Evolutionary conservation across 176 grass and related monocot genomes (phyloP).

Genomic region (Neostapfia colusana): DNA sequence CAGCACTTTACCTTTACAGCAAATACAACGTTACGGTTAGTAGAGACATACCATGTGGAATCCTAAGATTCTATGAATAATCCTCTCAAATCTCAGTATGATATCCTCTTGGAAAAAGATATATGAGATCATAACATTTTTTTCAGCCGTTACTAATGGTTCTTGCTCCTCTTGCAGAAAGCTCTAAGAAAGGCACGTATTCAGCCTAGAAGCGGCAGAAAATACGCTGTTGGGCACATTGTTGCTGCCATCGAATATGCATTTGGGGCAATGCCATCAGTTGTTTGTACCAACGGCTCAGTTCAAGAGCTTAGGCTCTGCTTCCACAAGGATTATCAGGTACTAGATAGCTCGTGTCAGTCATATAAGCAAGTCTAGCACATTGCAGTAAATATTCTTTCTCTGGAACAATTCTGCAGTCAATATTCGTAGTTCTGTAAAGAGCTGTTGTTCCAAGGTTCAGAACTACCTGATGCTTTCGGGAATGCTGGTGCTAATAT

Average conservation of each 20-base stretch:
- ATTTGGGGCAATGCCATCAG: constrained; percentile 48
- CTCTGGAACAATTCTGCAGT: neutral
- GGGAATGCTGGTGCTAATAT: neutral
- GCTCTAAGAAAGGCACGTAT: constrained; percentile 38
- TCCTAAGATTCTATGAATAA: neutral
- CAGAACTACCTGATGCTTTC: neutral
- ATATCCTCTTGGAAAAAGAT: neutral
- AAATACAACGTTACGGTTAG: constrained; percentile 92
- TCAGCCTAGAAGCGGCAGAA: neutral
- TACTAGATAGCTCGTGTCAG: constrained; percentile 16
- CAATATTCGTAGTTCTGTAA: neutral
- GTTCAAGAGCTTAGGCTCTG: constrained; percentile 60
- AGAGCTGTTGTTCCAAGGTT: neutral
- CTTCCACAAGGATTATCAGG: constrained; percentile 61
- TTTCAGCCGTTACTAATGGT: neutral
- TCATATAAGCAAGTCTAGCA: neutral
- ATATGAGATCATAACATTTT: neutral
- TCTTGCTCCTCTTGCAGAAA: constrained; percentile 29
- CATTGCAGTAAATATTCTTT: neutral
- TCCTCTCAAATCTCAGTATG: neutral
- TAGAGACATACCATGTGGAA: neutral
- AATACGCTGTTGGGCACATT: constrained; percentile 34
- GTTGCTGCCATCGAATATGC: constrained; percentile 44
- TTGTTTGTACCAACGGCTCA: constrained; percentile 48
- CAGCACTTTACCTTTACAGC: constrained; percentile 71